Evolutionary conservation across 345 rosid genomes (phyloP), one percentile per base, ranked within the genome.

Genomic region (Barbarea vulgaris): DNA sequence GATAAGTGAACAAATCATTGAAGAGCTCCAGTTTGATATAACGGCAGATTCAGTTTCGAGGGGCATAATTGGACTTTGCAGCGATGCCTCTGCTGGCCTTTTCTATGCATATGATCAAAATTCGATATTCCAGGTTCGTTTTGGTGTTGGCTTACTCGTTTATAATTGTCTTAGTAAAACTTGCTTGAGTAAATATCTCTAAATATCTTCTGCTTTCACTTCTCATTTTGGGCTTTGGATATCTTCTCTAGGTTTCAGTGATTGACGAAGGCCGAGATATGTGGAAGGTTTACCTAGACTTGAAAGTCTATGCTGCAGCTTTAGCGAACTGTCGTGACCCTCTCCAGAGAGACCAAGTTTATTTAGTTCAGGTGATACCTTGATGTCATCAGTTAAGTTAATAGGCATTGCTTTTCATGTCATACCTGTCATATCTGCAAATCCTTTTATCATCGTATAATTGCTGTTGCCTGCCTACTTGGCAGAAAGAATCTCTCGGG

Each of bases 261-360:
- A 84, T 80, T 81, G 99, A 95, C 22, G 99, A 95, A 88, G 91
- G 89, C 62, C 87, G 96, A 64, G 97, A 93, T 82, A 95, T 95
- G 99, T 95, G 99, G 99, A 95, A 89, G 89, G 97, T 95, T 66
- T 88, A 95, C 82, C 86, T 93, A 73, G 91, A 93, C 84, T 84
- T 95, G 90, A 95, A 88, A 79, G 97, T 85, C 70, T 95, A 86
- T 83, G 93, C 97, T 84, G 93, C 99, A 69, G 93, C 97, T 73
- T 85, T 95, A 80, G 97, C 90, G 42, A 89, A 87, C 73, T 89
- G 96, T 68, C 91, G 88, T 59, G 98, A 90, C 74, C 93, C 93
- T 27, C 86, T 93, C 72, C 99, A 95, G 67, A 91, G 97, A 76
- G 98, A 95, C 81, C 99, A 89, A 89, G 93, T 95, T 62, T 93